These are phyloP conservation scores for Pythium utonaiense DNA, from an alignment of 352 stramenopile species.

Conservation along the genomic window DNA sequence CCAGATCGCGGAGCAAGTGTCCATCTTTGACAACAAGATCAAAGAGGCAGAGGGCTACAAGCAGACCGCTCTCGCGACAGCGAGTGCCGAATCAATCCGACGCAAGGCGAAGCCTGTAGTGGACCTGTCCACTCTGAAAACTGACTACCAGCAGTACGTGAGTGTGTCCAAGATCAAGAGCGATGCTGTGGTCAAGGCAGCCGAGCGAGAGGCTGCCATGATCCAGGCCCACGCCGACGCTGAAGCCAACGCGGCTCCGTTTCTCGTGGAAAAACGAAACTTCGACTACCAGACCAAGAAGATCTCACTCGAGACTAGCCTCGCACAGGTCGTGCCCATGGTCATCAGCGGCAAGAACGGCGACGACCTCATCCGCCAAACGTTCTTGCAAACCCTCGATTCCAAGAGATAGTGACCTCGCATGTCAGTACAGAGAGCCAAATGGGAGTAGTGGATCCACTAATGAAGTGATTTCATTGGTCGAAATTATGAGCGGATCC, in stretches of 20 bases:
- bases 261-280: constrained; percentile 66
- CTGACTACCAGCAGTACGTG: constrained; percentile 67
- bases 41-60: constrained; percentile 68
- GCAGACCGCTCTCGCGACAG: constrained; percentile 51
- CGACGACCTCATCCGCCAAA: constrained; percentile 73
- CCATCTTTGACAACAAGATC: constrained; percentile 61
- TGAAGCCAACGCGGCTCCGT: constrained; percentile 49
- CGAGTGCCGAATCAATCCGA: constrained; percentile 51
- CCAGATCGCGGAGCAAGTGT: constrained; percentile 55
- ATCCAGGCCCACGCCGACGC: constrained; percentile 53
- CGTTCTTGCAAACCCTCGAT: constrained; percentile 41
- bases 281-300: constrained; percentile 81
- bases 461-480: constrained; percentile 16
- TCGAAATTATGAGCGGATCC: constrained; percentile 1
- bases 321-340: constrained; percentile 58
- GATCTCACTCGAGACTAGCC: constrained; percentile 50
- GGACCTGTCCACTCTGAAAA: constrained; percentile 50
- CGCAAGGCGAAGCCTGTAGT: constrained; percentile 55
- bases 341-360: constrained; percentile 87
- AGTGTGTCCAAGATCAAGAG: constrained; percentile 57
- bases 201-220: constrained; percentile 50
- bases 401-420: constrained; percentile 9
- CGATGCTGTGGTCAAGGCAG: constrained; percentile 65
- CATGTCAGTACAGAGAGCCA: background rate
- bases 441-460: constrained; percentile 10